A percentile compares a stretch with the other conserved stretches of the same genome.
phyloP scores from a whole-genome alignment of 306 rosid genomes.

The Glycine soja region DNA sequence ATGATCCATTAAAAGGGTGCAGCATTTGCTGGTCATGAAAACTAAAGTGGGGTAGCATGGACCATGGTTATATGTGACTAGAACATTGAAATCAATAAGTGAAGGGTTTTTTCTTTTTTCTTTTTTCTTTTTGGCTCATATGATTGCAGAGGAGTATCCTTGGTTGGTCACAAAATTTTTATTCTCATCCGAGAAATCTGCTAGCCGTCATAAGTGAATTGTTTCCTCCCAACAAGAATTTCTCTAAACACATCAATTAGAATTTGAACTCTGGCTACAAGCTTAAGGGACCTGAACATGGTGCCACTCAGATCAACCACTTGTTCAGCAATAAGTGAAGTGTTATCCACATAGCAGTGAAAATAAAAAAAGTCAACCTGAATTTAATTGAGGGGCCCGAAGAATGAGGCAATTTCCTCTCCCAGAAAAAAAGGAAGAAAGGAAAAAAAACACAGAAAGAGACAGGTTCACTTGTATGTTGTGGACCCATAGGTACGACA shows the following conservation, averaged over 20 bases:
- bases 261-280: too few species aligned
- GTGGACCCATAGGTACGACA: slow-evolving; percentile 5
- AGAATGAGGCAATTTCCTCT: slow-evolving; percentile 20
- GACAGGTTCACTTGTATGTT: not conserved
- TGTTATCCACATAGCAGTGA: not conserved
- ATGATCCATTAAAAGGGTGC: slow-evolving; percentile 42
- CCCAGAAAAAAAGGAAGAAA: slow-evolving; percentile 47
- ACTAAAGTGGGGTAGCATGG: slow-evolving; percentile 39
- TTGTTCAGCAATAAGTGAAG: not conserved
- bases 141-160: too few species aligned
- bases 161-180: too few species aligned
- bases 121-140: too few species aligned
- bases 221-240: too few species aligned
- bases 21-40: slow-evolving; percentile 20
- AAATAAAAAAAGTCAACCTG: slow-evolving; percentile 39
- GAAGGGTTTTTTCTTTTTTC: not conserved
- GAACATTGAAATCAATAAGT: slow-evolving; percentile 1
- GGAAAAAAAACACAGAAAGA: not conserved
- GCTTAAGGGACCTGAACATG: too few species aligned
- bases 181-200: too few species aligned
- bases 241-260: too few species aligned
- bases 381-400: slow-evolving; percentile 47
- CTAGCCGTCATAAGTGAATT: too few species aligned
- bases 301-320: too few species aligned
- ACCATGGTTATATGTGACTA: slow-evolving; percentile 28